These are phyloP conservation scores for Euptelea pleiosperma DNA, from an alignment of 164 flowering plant species.

Conservation along the genomic window DNA sequence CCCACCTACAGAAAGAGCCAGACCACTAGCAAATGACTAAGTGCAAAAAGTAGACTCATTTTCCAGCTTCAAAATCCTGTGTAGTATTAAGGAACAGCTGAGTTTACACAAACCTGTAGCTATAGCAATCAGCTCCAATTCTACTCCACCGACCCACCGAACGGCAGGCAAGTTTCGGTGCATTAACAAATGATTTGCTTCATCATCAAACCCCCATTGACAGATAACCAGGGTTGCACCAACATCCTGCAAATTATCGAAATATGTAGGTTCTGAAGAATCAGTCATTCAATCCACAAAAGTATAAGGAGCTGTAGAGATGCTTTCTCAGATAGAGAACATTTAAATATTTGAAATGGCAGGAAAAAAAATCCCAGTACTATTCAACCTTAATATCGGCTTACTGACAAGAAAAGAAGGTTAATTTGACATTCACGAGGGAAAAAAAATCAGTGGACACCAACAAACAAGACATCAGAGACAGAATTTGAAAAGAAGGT, in stretches of 20 bases:
- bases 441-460: too few relatives aligned
- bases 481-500: too few relatives aligned
- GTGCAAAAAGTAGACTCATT: not conserved
- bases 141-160: conserved; percentile 99
- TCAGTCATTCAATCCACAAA: not conserved
- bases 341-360: not conserved
- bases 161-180: conserved; percentile 95
- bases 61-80: not conserved
- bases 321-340: not conserved
- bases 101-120: conserved; percentile 74
- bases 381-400: too few relatives aligned
- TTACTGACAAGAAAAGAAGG: too few relatives aligned
- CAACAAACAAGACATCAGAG: too few relatives aligned
- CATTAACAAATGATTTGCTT: conserved; percentile 94
- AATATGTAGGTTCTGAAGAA: not conserved
- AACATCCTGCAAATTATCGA: conserved; percentile 67
- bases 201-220: conserved; percentile 99
- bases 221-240: conserved; percentile 98
- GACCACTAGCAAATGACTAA: not conserved
- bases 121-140: conserved; percentile 91
- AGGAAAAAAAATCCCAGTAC: not conserved
- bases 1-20: conserved; percentile 56
- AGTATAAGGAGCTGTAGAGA: not conserved
- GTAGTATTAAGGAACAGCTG: not conserved
- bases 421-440: too few relatives aligned